Conservation (phyloP, 305 asterid species). For the Rubia occidens region DNA sequence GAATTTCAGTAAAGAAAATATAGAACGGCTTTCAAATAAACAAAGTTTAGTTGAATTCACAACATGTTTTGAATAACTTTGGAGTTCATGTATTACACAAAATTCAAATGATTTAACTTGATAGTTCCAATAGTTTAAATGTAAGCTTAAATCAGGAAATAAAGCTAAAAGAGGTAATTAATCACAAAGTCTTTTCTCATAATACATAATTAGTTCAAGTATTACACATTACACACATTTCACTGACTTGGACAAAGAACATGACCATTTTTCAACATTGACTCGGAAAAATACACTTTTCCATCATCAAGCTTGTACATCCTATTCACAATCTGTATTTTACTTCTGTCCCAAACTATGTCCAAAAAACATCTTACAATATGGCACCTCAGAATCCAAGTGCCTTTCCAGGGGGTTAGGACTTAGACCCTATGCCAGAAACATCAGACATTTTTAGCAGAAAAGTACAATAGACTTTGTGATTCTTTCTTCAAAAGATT, state of each 20-base stretch:
- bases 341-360: not conserved
- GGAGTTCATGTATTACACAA: no score
- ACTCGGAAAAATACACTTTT: not conserved
- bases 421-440: constrained; percentile 25
- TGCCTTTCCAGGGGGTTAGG: constrained; percentile 13
- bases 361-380: not conserved
- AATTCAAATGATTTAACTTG: no score
- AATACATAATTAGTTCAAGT: no score
- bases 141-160: no score
- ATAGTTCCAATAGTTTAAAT: no score
- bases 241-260: not conserved
- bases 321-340: not conserved
- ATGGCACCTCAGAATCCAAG: not conserved
- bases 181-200: no score
- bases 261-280: not conserved
- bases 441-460: not conserved
- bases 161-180: no score
- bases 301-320: not conserved
- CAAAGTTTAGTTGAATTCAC: no score
- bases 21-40: no score
- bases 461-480: not conserved
- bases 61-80: no score
- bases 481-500: not conserved
- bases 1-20: no score
- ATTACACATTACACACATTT: not conserved